Evolutionary conservation across 2,329 filamentous ascomycete species (phyloP), one percentile per base, ranked within the genome.

Genomic region (Apiospora saccharicola): DNA sequence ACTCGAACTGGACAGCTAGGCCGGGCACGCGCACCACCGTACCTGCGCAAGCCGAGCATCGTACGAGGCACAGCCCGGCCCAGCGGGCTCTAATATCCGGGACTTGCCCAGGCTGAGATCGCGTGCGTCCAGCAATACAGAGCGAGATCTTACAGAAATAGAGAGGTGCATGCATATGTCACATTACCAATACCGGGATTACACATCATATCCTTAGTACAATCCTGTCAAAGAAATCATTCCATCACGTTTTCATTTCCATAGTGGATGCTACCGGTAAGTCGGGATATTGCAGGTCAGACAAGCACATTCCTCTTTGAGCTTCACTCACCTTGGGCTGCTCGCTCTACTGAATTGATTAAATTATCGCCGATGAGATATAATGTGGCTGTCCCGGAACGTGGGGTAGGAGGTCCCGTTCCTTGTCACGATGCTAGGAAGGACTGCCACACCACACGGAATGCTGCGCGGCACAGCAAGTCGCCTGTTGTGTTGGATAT

Each of bases 41-140:
- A 64, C 57, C 57, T 64, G 57, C 57, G 57, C 53, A 61, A 61
- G 53, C 53, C 53, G 16, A 61, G 26, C 57, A 64, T 64, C 57
- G 34, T 64, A 64, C 57, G 57, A 64, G 57, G 57, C 57, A 64
- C 22, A 64, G 57, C 34, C 57, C 57, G 57, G 57, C 57, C 57
- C 57, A 64, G 34, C 57, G 57, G 30, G 34, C 34, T 64, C 57
- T 41, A n/a, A 64, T 37, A n/a, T 22, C 57, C 57, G 57, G 57
- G 24, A 8, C 30, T 64, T 34, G 41, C 30, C 57, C n/a, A 41
- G 57, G 34, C 57, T 64, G 57, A 64, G 57, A 64, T 64, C 34
- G 34, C 57, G n/a, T 64, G 57, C 22, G 57, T 37, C 57, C 34
- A 64, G 13, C 57, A 41, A 64, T 37, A n/a, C 57, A 19, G 34